Evolutionary conservation across 73 alveolate genomes (phyloP).

Genomic region (Paramecium sonneborni): DNA sequence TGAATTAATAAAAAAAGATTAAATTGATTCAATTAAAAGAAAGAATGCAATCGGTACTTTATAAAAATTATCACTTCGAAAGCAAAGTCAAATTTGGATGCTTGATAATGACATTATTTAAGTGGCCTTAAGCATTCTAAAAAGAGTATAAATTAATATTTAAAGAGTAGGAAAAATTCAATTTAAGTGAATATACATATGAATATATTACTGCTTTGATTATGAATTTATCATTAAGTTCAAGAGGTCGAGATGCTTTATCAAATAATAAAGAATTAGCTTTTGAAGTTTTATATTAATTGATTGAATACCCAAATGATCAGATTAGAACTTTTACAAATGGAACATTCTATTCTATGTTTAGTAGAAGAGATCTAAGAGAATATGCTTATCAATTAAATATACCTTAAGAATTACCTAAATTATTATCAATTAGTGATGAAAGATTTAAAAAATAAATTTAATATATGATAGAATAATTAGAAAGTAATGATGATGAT

Average conservation of each 20-base stretch:
- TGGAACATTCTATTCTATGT: constrained; percentile 86
- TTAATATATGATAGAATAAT: constrained; percentile 17
- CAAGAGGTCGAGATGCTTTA: constrained; percentile 94
- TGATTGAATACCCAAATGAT: constrained; percentile 88
- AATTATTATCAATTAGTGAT: neutral
- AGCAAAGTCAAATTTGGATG: constrained; percentile 92
- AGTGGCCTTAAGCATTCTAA: constrained; percentile 86
- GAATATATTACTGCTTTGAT: constrained; percentile 98
- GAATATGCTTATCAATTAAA: constrained; percentile 66
- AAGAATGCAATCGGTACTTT: constrained; percentile 94
- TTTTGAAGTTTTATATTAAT: constrained; percentile 84
- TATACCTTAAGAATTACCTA: constrained; percentile 41
- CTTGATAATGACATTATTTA: constrained; percentile 94
- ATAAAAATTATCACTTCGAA: constrained; percentile 93
- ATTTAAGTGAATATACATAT: constrained; percentile 91
- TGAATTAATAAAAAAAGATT: constrained; percentile 82
- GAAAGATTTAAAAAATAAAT: constrained; percentile 43
- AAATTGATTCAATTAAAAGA: constrained; percentile 87
- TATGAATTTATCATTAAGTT: constrained; percentile 95
- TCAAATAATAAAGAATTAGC: constrained; percentile 84
- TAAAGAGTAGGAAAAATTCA: constrained; percentile 74
- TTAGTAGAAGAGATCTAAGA: constrained; percentile 73
- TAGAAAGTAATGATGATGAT: constrained; percentile 23
- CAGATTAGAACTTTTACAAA: constrained; percentile 68
- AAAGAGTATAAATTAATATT: neutral